These are phyloP conservation scores for Colletotrichum sp. DNA, from an alignment of 2,329 filamentous ascomycete genomes.

Conservation along the genomic window DNA sequence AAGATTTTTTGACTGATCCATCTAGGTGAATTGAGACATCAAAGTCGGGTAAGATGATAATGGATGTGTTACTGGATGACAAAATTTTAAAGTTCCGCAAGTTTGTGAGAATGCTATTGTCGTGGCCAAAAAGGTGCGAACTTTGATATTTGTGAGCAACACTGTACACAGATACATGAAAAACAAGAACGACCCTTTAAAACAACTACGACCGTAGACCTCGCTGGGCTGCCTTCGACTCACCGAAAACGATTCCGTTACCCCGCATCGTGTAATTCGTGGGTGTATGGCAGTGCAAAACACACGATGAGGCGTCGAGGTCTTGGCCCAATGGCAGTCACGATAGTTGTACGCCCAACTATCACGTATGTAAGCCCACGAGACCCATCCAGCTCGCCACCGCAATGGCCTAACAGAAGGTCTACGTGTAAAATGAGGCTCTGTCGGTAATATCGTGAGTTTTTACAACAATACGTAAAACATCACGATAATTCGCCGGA, in stretches of 20 bases:
- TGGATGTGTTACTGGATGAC: neutral
- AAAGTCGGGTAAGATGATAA: neutral
- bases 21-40: neutral
- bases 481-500: neutral
- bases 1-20: neutral
- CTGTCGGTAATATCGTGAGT: neutral
- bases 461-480: neutral
- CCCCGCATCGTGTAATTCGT: neutral
- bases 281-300: neutral
- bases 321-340: neutral
- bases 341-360: neutral
- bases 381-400: neutral
- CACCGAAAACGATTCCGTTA: neutral
- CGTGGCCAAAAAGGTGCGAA: neutral
- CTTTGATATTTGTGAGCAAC: neutral
- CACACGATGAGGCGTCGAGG: neutral
- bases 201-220: neutral
- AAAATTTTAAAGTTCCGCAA: neutral
- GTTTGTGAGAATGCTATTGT: neutral
- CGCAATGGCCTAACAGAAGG: neutral
- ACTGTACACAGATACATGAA: no score
- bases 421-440: neutral
- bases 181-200: no score
- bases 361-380: neutral
- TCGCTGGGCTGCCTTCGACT: neutral